Evolutionary conservation across 202 grass and related monocot species (phyloP), one percentile per base, ranked within the genome.

Genomic region (Digitaria exilis): DNA sequence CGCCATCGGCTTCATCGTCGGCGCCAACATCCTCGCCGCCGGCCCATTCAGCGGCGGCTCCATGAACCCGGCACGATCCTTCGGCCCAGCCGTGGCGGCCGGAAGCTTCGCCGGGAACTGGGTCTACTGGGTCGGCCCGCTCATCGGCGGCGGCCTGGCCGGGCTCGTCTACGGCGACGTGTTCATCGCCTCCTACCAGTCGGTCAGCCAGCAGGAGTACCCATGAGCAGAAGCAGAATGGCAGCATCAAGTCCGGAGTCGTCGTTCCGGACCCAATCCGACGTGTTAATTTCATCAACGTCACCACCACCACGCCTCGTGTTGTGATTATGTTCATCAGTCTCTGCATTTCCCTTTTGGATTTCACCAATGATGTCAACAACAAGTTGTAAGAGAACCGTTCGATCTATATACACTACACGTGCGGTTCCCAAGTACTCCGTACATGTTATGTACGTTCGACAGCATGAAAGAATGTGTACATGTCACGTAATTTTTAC

Each of bases 51-150:
- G 89, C 51, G 87, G 91, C 56, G 86, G 94, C 30, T 97, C 89
- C 68, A 94, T 94, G 94, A 97, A 94, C 91, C 91, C 91, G 0
- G 89, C 91, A 8, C 85, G 89, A 21, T 94, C 94, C 63, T 94
- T 94, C 70, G 87, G 94, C 46, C 91, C 91, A 1, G 89, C 94
- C 13, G 91, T 89, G 4, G 87, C 48, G 3, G 72, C 84, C 0
- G 87, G 91, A 21, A 63, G 90, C 85, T 94, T 92, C 58, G 80
- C 91, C 2, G 89, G 89, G 1, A 88, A 97, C 77, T 94, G 87
- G 91, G 91, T 94, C 19, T 94, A 94, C 86, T 94, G 94, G 91
- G 88, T 97, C 52, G 94, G 94, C 3, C 94, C 91, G 4, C 87
- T 94, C 11, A 59, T 97, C 43, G 89, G 89, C 0, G 91, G 91